A percentile compares a stretch with the other conserved stretches of the same genome.
Conservation (phyloP, 441 rosid genomes). For the Pelargonium cotyledonis region DNA sequence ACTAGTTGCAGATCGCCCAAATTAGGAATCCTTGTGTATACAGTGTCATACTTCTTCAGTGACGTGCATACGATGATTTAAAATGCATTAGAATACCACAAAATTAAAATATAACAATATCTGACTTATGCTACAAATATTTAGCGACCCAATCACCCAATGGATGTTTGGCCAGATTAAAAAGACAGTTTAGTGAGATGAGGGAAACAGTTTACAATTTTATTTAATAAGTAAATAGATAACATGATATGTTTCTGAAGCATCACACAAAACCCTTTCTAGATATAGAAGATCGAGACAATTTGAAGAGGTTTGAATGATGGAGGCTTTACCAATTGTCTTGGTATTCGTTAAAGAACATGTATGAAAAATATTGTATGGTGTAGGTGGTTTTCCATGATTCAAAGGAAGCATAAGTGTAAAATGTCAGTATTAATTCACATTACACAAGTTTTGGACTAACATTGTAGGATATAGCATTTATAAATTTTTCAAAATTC, state of each 20-base stretch:
- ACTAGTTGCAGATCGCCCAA: too few species aligned
- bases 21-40: too few species aligned
- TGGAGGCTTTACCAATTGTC: background rate
- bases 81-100: background rate
- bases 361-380: background rate
- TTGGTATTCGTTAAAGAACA: background rate
- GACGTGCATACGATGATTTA: background rate
- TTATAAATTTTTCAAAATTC: background rate
- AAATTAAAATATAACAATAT: background rate
- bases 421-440: background rate
- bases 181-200: background rate
- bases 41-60: background rate
- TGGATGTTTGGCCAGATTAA: background rate
- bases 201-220: background rate
- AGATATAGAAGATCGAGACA: background rate
- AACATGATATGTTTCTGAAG: background rate
- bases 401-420: too few species aligned
- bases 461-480: background rate
- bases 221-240: background rate
- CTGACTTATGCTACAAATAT: background rate
- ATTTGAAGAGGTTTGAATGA: background rate
- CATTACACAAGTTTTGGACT: background rate
- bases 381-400: background rate
- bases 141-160: background rate
- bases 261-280: background rate